phyloP scores from a whole-genome alignment of 306 rosid species.

The Begonia peltatifolia region DNA sequence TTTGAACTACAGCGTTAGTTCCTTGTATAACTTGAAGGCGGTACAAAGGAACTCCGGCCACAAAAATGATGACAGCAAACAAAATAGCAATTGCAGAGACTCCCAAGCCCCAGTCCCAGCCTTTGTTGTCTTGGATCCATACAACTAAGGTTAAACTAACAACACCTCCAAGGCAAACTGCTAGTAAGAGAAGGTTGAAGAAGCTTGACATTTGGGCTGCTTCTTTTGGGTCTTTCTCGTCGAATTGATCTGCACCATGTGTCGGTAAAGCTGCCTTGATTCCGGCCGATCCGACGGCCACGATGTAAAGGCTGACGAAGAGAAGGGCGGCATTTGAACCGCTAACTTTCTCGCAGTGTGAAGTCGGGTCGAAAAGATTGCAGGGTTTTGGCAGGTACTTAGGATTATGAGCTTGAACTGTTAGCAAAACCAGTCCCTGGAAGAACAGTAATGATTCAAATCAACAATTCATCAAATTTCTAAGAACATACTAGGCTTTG shows the following conservation, averaged over 20 bases:
- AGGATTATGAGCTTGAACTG: conserved; percentile 61
- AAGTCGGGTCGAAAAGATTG: conserved; percentile 15
- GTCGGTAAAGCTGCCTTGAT: conserved; percentile 65
- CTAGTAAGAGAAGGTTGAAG: conserved; percentile 53
- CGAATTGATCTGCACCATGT: conserved; percentile 90
- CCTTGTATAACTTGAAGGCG: conserved; percentile 40
- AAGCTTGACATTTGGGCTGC: conserved; percentile 53
- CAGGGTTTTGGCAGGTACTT: conserved; percentile 50
- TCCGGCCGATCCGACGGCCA: conserved; percentile 58
- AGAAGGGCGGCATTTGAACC: conserved; percentile 41
- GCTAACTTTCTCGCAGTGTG: conserved; percentile 28
- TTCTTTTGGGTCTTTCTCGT: conserved; percentile 65
- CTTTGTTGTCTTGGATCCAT: conserved; percentile 60
- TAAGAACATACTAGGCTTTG: too few species aligned
- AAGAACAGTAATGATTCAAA: neutral
- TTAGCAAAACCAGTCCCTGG: conserved; percentile 52
- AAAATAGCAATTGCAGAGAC: conserved; percentile 39
- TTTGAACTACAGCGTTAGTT: conserved; percentile 43
- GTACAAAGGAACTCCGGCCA: conserved; percentile 53
- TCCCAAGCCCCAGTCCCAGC: conserved; percentile 91
- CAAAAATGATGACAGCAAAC: conserved; percentile 30
- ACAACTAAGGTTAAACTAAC: conserved; percentile 60
- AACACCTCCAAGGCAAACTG: conserved; percentile 54
- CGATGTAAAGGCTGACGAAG: conserved; percentile 41
- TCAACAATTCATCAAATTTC: too few species aligned